phyloP scores from a whole-genome alignment of 768 basidiomycete species.

The Psilocybe tampanensis region DNA sequence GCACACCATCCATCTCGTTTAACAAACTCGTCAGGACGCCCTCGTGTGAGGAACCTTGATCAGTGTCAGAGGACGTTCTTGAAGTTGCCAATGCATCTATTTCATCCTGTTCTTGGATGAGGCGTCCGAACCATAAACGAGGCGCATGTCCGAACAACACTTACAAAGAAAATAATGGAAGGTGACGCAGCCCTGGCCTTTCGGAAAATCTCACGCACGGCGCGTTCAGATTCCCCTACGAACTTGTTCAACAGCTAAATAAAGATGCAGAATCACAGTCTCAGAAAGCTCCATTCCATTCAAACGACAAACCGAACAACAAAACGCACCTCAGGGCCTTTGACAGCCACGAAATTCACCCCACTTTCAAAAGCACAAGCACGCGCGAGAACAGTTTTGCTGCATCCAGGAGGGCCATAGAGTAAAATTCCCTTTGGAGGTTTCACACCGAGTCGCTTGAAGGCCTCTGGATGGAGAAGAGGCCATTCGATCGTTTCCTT shows the following conservation, averaged over 20 bases:
- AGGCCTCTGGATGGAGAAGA: slow-evolving; percentile 81
- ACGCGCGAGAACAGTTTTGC: slow-evolving; percentile 91
- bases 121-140: not conserved
- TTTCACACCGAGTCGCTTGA: slow-evolving; percentile 82
- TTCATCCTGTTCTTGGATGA: slow-evolving; percentile 69
- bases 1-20: slow-evolving; percentile 99
- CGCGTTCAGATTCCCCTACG: slow-evolving; percentile 95
- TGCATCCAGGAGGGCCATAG: slow-evolving; percentile 97
- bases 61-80: slow-evolving; percentile 61
- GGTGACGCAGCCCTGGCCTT: slow-evolving; percentile 95
- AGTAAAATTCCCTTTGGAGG: slow-evolving; percentile 90
- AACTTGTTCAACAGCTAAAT: slow-evolving; percentile 92
- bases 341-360: slow-evolving; percentile 95
- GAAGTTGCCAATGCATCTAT: slow-evolving; percentile 92
- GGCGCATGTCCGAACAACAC: not conserved
- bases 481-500: slow-evolving; percentile 97
- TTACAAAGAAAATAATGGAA: slow-evolving; percentile 94
- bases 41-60: slow-evolving; percentile 64
- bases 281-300: not conserved
- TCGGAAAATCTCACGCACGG: slow-evolving; percentile 92
- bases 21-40: slow-evolving; percentile 92
- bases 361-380: slow-evolving; percentile 94
- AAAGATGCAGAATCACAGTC: slow-evolving; percentile 4
- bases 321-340: slow-evolving; percentile 96
- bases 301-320: slow-evolving; percentile 19